Evolutionary conservation across 495 filamentous ascomycete genomes (phyloP), one percentile per base, ranked within the genome.

Genomic region (Stereocaulon alpinum): DNA sequence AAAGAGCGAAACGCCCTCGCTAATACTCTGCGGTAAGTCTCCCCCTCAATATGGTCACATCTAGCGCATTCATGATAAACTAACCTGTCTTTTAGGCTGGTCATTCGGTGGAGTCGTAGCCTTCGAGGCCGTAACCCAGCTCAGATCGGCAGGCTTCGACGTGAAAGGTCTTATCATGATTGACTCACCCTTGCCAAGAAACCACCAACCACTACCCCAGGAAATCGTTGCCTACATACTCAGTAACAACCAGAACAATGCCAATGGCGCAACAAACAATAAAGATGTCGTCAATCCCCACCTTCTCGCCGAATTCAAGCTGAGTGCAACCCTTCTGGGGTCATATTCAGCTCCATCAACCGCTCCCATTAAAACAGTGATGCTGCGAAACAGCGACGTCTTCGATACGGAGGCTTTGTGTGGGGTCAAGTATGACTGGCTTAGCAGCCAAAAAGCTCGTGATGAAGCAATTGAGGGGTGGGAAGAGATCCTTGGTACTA

Each of bases 21-120:
- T 27, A 20, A 24, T 27, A 17, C 10, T 27, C 10, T 17, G 53
- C 48, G 30, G 37, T 43, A 42, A 5, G 22, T 27, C 14, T 29
- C 29, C 3, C 9, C 49, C 42, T 24, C 42, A 18, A 44, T 12
- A 37, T 37, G 7, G 6, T 44, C 14, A 44, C 42, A 44, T 44
- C 42, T 44, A 44, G 3, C 24, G 3, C 24, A 44, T 6, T 14
- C 12, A 6, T 43, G n/a, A 4, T 43, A 14, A 44, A 17, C 42
- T n/a, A 10, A 17, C 42, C 10, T 6, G 12, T 18, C 3, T 10
- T 1, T 14, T 6, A 44, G 42, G 42, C 20, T 45, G 57, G 61
- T 63, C 61, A 27, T 63, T 63, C 42, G 61, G 61, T 15, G 61
- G 61, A 14, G 57, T 63, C 10, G 56, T 63, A 20, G 61, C 61